These are phyloP conservation scores for Ceratonia siliqua DNA, from an alignment of 306 rosid genomes.

Conservation along the genomic window DNA sequence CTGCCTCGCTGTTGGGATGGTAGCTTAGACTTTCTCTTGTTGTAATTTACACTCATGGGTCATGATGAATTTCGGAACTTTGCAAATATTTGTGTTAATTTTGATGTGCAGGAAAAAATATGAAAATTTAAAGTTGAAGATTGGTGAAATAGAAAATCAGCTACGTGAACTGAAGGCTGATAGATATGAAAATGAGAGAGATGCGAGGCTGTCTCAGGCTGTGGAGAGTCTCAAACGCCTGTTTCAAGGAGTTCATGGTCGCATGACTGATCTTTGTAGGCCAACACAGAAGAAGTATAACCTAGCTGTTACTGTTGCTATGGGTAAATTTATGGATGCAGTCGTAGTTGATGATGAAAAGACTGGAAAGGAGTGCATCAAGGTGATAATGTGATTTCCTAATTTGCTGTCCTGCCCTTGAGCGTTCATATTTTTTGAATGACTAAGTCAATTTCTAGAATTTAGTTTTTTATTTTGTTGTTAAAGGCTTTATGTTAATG, in stretches of 20 bases:
- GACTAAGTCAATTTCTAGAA: neutral
- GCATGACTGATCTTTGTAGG: conserved; percentile 97
- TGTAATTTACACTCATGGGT: too few relatives aligned
- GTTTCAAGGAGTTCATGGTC: conserved; percentile 97
- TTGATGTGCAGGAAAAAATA: conserved; percentile 66
- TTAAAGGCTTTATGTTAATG: conserved; percentile 10
- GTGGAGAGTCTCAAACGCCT: conserved; percentile 96
- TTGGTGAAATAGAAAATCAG: conserved; percentile 82
- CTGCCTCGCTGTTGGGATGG: too few relatives aligned
- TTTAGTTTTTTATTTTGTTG: conserved; percentile 22
- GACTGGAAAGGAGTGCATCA: conserved; percentile 99
- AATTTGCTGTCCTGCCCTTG: conserved; percentile 17
- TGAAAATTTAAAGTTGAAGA: conserved; percentile 69
- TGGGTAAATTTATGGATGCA: conserved; percentile 99
- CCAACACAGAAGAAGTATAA: conserved; percentile 95
- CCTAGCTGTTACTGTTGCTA: conserved; percentile 96
- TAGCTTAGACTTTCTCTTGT: too few relatives aligned
- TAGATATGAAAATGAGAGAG: conserved; percentile 95
- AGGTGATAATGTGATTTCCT: conserved; percentile 55
- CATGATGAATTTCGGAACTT: neutral
- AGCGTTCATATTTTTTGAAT: neutral
- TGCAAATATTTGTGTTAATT: neutral
- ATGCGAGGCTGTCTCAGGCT: conserved; percentile 90
- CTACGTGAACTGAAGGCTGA: conserved; percentile 95
- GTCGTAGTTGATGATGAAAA: conserved; percentile 95